Base-by-base conservation (phyloP, 2,329 filamentous ascomycete species). In the Aspergillus awamori region DNA sequence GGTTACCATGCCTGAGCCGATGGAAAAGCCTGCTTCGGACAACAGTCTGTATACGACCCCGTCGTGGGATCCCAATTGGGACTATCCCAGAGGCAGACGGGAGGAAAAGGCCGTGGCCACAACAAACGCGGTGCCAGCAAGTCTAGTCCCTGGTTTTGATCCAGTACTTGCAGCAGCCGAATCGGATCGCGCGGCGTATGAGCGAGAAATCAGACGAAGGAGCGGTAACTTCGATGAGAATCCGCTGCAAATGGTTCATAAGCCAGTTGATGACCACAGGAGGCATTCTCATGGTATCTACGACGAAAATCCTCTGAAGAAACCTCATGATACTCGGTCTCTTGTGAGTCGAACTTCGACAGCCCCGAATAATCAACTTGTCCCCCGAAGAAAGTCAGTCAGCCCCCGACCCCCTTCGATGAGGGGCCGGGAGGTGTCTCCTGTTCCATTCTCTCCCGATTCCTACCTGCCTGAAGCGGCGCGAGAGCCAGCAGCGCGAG, bases 381-480 rank as follows among this genome's bases (percentile, higher is more conserved):
- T 83, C 55, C 78, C 81, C 8, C 78, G 78, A 7, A 81, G 86
- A 15, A 88, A 88, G 70, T 87, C 86, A 1, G 79, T 88, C 13
- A 87, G 85, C 57, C 85, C 86, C 10, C 80, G 79, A 2, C 86
- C 86, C 64, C 79, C 64, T 58, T 76, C 57, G 63, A 75, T 67
- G 53, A 74, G 74, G 47, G 76, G 79, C 53, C 76, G 76, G 48
- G 72, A 74, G 24, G 63, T 79, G 8, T 78, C 81, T 5, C 77
- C 77, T 15, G 77, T 82, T 4, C 85, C 86, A 0, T 89, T 87
- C 69, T 83, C 82, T 5, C 87, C 87, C 0, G 87, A 89, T 70
- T 84, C 82, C 51, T 89, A 86, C 67, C 84, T 87, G 63, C 67
- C 74, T 6, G 76, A 78, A 61, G 68, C 74, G 53, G 57, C 72